These are phyloP conservation scores for Buddleja alternifolia DNA, from an alignment of 257 asterid genomes.

Conservation along the genomic window DNA sequence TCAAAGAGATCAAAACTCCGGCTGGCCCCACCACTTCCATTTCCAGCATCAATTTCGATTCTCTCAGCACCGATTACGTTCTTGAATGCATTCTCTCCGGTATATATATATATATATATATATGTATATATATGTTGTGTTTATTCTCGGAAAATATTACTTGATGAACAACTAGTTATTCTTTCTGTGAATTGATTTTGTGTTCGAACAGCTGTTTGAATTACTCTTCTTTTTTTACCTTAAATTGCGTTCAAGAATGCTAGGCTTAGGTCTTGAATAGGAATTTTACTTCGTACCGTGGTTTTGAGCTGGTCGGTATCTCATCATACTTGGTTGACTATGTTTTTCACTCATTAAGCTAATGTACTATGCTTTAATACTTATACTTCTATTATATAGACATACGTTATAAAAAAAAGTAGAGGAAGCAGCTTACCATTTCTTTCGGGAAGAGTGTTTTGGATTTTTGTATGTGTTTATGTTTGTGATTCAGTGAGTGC, in stretches of 20 bases:
- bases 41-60: constrained; percentile 67
- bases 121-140: background rate
- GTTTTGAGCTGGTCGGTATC: background rate
- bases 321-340: background rate
- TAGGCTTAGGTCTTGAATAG: constrained; percentile 11
- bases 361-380: too few relatives aligned
- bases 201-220: constrained; percentile 12
- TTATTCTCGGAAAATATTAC: background rate
- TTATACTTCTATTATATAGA: too few relatives aligned
- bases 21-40: constrained; percentile 55
- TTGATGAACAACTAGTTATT: background rate
- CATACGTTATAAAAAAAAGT: too few relatives aligned
- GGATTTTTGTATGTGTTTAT: background rate
- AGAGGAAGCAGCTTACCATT: too few relatives aligned
- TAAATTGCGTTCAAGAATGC: background rate
- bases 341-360: constrained; percentile 1
- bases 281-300: background rate
- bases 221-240: background rate
- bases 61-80: constrained; percentile 74
- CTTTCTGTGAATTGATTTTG: constrained; percentile 21
- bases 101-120: background rate
- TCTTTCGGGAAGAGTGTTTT: background rate
- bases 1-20: constrained; percentile 61
- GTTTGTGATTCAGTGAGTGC: background rate
- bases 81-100: constrained; percentile 77